Conservation (phyloP, 2,329 filamentous ascomycete genomes). For the Claviceps citrina region DNA sequence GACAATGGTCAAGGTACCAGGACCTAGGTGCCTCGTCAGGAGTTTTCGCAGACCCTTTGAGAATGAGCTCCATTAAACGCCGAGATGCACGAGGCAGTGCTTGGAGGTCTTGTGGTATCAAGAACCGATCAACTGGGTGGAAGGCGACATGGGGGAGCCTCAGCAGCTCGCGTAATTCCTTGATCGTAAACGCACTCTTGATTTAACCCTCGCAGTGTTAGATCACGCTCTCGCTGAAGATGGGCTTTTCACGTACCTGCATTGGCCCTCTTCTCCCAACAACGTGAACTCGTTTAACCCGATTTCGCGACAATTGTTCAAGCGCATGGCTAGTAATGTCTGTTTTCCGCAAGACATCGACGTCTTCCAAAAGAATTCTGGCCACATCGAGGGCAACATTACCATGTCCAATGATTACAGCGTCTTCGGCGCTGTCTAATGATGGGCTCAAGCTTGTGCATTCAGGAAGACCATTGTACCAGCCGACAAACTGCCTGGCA, state of each 20-base stretch:
- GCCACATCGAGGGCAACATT: conserved; percentile 94
- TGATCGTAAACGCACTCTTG: conserved; percentile 85
- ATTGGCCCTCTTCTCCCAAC: conserved; percentile 79
- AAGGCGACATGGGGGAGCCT: conserved; percentile 60
- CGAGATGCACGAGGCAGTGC: conserved; percentile 60
- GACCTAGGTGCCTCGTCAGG: conserved; percentile 39
- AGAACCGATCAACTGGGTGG: conserved; percentile 45
- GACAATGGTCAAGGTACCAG: conserved; percentile 76
- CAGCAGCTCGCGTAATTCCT: conserved; percentile 80
- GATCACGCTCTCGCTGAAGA: background rate
- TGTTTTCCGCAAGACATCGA: conserved; percentile 60
- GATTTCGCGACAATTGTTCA: conserved; percentile 55
- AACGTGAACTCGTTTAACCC: conserved; percentile 65
- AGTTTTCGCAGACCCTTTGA: conserved; percentile 51
- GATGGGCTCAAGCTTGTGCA: conserved; percentile 58
- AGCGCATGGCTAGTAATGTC: conserved; percentile 82
- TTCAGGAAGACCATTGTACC: conserved; percentile 93
- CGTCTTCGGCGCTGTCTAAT: conserved; percentile 61
- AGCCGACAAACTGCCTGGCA: conserved; percentile 85
- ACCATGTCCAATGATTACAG: conserved; percentile 81
- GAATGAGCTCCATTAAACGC: conserved; percentile 65
- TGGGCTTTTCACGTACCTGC: conserved; percentile 40
- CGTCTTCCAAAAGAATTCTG: conserved; percentile 63
- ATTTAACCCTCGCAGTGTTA: background rate
- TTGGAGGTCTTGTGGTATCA: conserved; percentile 53